Conservation (phyloP, 805 yeast species). For the Hanseniaspora mollemarum region DNA sequence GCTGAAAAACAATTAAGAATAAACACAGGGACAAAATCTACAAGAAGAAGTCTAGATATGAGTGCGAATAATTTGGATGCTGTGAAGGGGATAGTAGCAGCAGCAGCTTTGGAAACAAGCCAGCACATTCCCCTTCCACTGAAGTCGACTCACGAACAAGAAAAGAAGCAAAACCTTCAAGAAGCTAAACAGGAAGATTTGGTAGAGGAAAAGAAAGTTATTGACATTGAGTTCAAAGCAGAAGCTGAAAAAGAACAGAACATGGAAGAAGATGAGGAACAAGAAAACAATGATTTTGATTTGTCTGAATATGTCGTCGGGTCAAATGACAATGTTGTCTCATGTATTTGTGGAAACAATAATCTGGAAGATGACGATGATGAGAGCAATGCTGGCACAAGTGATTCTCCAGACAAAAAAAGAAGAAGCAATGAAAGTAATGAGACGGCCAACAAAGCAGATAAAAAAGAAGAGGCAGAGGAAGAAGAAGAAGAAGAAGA, state of each 20-base stretch:
- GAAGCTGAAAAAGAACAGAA: slow-evolving; percentile 17
- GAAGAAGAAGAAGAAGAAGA: background rate
- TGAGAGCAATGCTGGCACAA: too few species aligned
- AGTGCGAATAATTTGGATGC: background rate
- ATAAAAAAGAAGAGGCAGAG: background rate
- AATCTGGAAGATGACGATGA: slow-evolving; percentile 31
- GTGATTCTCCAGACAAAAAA: background rate
- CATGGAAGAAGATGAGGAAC: background rate
- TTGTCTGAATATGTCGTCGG: slow-evolving; percentile 46
- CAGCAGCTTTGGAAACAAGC: slow-evolving; percentile 75
- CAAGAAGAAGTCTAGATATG: background rate
- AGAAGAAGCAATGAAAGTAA: too few species aligned
- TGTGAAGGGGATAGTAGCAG: slow-evolving; percentile 55
- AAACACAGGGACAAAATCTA: background rate
- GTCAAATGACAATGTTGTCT: slow-evolving; percentile 74
- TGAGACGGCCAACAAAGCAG: background rate
- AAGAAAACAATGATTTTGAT: background rate
- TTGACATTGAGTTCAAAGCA: background rate
- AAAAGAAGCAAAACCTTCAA: slow-evolving; percentile 15
- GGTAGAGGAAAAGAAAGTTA: background rate
- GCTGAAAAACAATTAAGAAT: background rate
- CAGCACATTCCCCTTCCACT: slow-evolving; percentile 64
- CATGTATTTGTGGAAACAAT: slow-evolving; percentile 76
- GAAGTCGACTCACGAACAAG: slow-evolving; percentile 8
- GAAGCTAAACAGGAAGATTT: background rate